Conservation (phyloP, 2,329 filamentous ascomycete genomes). For the Epichloe brachyelytri region DNA sequence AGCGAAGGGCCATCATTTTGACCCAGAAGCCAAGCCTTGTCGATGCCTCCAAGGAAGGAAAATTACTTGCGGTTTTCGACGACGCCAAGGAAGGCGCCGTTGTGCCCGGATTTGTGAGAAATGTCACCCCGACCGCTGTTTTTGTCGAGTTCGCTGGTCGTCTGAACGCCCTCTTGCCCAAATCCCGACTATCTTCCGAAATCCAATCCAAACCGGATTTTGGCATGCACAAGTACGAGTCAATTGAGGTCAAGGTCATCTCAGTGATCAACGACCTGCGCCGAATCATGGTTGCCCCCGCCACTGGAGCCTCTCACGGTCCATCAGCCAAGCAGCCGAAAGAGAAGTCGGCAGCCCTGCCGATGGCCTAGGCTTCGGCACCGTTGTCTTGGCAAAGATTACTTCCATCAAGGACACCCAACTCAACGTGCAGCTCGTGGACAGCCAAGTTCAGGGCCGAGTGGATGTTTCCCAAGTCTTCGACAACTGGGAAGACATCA, state of each 20-base stretch:
- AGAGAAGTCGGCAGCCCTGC: constrained; percentile 27
- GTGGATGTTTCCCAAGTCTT: constrained; percentile 87
- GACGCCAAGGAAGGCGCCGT: constrained; percentile 56
- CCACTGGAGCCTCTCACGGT: constrained; percentile 34
- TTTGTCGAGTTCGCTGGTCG: constrained; percentile 82
- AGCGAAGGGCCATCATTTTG: constrained; percentile 61
- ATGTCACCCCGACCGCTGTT: constrained; percentile 66
- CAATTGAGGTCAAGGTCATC: constrained; percentile 58
- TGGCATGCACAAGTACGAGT: constrained; percentile 65
- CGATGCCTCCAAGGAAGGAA: constrained; percentile 58
- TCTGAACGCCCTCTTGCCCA: constrained; percentile 67
- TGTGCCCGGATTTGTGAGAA: constrained; percentile 70
- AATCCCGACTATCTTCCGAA: constrained; percentile 62
- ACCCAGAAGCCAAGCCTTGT: constrained; percentile 76
- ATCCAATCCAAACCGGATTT: constrained; percentile 57
- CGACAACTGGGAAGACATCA: constrained; percentile 76
- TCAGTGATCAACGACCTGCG: constrained; percentile 58
- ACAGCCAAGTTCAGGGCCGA: constrained; percentile 64
- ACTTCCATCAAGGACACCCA: constrained; percentile 84
- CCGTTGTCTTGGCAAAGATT: constrained; percentile 61
- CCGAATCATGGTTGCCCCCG: constrained; percentile 48
- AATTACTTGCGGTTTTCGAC: constrained; percentile 57
- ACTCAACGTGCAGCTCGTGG: constrained; percentile 77
- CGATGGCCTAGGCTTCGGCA: constrained; percentile 64
- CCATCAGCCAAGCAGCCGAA: constrained; percentile 26